phyloP scores from a whole-genome alignment of 257 asterid species.

The Solanum tarijense region DNA sequence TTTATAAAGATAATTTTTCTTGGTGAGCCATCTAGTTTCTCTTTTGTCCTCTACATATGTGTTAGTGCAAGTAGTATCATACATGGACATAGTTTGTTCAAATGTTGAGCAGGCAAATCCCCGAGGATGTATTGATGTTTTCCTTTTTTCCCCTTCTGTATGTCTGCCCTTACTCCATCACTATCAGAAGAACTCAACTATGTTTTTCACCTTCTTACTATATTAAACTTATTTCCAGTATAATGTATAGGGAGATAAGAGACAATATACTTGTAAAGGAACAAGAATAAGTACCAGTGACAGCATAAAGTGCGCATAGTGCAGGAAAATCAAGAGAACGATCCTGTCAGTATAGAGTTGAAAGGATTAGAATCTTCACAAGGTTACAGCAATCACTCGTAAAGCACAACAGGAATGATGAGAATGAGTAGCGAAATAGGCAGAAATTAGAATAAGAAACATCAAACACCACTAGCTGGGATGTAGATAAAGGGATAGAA shows the following conservation, averaged over 20 bases:
- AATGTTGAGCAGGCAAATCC: neutral
- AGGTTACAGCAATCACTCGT: neutral
- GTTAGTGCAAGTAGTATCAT: neutral
- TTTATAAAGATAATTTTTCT: neutral
- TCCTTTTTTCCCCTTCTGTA: neutral
- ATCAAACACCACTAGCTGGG: neutral
- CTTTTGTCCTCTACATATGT: neutral
- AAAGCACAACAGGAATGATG: neutral
- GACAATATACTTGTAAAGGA: neutral
- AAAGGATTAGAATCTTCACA: constrained; percentile 3
- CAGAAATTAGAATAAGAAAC: neutral
- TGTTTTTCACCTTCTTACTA: neutral
- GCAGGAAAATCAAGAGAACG: constrained; percentile 73
- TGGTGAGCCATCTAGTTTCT: neutral
- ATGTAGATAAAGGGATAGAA: neutral
- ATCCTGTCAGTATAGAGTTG: constrained; percentile 43
- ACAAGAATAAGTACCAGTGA: constrained; percentile 50
- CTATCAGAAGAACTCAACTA: neutral
- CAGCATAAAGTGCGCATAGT: constrained; percentile 81
- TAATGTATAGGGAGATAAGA: neutral
- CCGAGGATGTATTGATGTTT: neutral
- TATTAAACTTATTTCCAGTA: neutral
- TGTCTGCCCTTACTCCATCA: neutral
- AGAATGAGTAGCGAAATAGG: neutral
- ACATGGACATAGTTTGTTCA: neutral